phyloP scores from a whole-genome alignment of 129 eudicot species.

The Flaveria trinervia region DNA sequence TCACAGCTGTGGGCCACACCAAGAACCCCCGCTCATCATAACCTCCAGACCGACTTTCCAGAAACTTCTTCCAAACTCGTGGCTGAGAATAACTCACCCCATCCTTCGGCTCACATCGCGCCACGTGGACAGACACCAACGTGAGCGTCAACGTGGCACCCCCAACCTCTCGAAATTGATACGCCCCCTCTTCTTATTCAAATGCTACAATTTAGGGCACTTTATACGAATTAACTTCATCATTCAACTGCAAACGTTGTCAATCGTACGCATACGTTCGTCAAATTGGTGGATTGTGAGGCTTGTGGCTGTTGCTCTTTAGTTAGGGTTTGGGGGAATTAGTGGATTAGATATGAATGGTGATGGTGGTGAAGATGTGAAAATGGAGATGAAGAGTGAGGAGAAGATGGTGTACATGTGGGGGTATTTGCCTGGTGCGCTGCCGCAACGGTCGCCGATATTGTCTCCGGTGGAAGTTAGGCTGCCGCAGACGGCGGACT shows the following conservation, averaged over 20 bases:
- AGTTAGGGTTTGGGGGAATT: conserved; percentile 14
- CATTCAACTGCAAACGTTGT: conserved; percentile 4
- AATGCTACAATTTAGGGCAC: conserved; percentile 44
- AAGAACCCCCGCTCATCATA: conserved; percentile 18
- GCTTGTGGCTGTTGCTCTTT: not conserved
- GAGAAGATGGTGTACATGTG: conserved; percentile 74
- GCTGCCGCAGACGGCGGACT: conserved; percentile 52
- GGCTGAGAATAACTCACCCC: conserved; percentile 50
- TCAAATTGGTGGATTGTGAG: not conserved
- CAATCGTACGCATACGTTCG: conserved; percentile 1
- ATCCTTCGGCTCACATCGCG: conserved; percentile 44
- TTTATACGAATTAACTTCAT: conserved; percentile 14
- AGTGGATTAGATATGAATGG: conserved; percentile 47
- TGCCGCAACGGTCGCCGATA: conserved; percentile 89
- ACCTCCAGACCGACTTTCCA: conserved; percentile 51
- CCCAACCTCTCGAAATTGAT: conserved; percentile 53
- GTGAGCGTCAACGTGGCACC: conserved; percentile 69
- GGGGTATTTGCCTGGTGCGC: conserved; percentile 95
- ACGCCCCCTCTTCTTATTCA: conserved; percentile 37
- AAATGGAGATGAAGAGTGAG: conserved; percentile 44
- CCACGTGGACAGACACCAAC: conserved; percentile 69
- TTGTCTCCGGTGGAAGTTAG: conserved; percentile 71
- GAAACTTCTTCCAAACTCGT: conserved; percentile 67
- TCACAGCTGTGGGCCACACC: conserved; percentile 16
- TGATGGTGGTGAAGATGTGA: conserved; percentile 48